Conservation (phyloP, 108 stramenopile species). For the Fistulifera solaris region DNA sequence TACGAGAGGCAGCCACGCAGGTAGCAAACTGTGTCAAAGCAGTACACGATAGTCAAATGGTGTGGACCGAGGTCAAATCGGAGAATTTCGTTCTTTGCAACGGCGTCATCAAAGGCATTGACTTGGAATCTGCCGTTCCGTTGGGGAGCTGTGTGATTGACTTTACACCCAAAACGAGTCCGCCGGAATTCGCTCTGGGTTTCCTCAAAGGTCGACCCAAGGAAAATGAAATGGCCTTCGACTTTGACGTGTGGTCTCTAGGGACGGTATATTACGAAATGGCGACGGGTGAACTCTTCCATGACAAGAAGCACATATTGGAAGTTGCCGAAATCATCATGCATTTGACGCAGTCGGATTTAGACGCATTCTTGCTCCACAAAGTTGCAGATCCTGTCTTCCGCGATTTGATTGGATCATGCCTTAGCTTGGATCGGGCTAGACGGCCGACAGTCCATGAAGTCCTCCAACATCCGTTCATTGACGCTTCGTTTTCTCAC, state of each 20-base stretch:
- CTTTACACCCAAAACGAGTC: slow-evolving; percentile 39
- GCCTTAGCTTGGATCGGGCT: slow-evolving; percentile 2
- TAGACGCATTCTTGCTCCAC: not conserved
- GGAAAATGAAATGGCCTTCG: slow-evolving; percentile 24
- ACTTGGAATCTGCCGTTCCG: slow-evolving; percentile 26
- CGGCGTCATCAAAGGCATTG: slow-evolving; percentile 14
- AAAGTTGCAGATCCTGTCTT: not conserved
- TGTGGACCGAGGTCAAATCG: slow-evolving; percentile 61
- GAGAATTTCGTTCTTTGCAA: slow-evolving; percentile 45
- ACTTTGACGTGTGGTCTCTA: slow-evolving; percentile 67
- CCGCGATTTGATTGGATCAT: slow-evolving; percentile 3
- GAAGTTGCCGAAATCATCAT: not conserved
- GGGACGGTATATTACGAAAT: slow-evolving; percentile 74
- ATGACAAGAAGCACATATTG: slow-evolving; percentile 1
- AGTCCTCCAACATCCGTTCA: slow-evolving; percentile 2
- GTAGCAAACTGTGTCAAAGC: slow-evolving; percentile 46
- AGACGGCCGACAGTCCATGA: slow-evolving; percentile 1
- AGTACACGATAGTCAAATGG: slow-evolving; percentile 38
- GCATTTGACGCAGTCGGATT: not conserved
- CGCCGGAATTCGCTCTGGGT: slow-evolving; percentile 25
- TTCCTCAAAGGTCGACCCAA: slow-evolving; percentile 30
- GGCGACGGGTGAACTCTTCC: slow-evolving; percentile 32
- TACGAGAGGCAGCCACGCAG: slow-evolving; percentile 38
- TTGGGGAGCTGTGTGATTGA: slow-evolving; percentile 32
- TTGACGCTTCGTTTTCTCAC: too few relatives aligned